A percentile compares a stretch with the other conserved stretches of the same genome.
phyloP scores from a whole-genome alignment of 768 basidiomycete species.

The Boletus fagicola region DNA sequence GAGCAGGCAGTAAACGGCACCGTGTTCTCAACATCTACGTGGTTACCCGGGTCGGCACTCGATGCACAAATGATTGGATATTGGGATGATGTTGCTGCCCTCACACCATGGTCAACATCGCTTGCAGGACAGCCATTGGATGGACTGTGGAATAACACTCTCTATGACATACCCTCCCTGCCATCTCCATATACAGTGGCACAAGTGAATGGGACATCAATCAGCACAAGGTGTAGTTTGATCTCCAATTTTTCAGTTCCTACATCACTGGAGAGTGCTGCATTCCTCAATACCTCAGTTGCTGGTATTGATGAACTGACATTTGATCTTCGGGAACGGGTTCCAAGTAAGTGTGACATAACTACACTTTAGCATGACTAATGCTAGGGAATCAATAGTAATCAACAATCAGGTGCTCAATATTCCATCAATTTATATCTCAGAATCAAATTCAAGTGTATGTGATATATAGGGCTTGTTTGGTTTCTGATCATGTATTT shows the following conservation, averaged over 20 bases:
- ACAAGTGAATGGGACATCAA: not conserved
- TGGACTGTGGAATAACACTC: not conserved
- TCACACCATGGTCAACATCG: not conserved
- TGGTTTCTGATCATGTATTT: not conserved
- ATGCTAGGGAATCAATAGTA: not conserved
- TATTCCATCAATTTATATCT: not conserved
- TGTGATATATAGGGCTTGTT: not conserved
- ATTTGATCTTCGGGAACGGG: fast-evolving
- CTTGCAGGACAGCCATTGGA: not conserved
- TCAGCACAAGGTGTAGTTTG: not conserved
- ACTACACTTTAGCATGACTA: not conserved
- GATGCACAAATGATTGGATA: no score
- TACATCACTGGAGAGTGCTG: not conserved
- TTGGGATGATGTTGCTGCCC: not conserved
- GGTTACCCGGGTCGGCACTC: not conserved
- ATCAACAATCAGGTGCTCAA: not conserved
- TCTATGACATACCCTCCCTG: not conserved
- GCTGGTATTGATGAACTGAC: not conserved
- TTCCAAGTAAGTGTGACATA: not conserved
- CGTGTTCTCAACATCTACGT: not conserved
- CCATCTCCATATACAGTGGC: not conserved
- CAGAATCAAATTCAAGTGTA: not conserved
- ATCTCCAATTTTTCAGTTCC: not conserved
- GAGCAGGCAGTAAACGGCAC: not conserved
- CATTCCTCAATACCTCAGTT: not conserved